Base-by-base conservation (phyloP, 352 stramenopile species). In the Stramenopiles sp. region DNA sequence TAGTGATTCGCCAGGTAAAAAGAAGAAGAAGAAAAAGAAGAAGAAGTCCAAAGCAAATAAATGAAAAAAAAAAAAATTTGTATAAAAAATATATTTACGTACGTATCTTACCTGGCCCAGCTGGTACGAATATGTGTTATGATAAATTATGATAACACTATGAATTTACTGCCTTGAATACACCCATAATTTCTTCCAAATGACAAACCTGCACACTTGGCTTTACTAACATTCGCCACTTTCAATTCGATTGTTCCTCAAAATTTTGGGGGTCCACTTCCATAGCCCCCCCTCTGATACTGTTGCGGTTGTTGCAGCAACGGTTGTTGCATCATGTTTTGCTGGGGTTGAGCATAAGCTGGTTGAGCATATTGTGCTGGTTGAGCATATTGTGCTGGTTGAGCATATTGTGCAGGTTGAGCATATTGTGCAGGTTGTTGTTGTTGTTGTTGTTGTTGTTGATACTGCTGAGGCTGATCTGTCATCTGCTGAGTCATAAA, bases 51-150 rank as follows among this genome's bases (percentile, higher is more conserved):
- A 78, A 76, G 88, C 87, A 82, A 85, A 67, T 82, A 89, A 89
- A 84, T 75, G 82, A 75, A 88, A 88, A 80, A 88, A 88, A 85
- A 86, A 87, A 85, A n/a, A n/a, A n/a, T n/a, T n/a, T n/a, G n/a
- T n/a, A n/a, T n/a, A n/a, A n/a, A n/a, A n/a, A n/a, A n/a, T n/a
- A n/a, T n/a, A n/a, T n/a, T n/a, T n/a, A n/a, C n/a, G n/a, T n/a
- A n/a, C n/a, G n/a, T n/a, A n/a, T n/a, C n/a, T n/a, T n/a, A n/a
- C n/a, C n/a, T n/a, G n/a, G n/a, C n/a, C n/a, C n/a, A n/a, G n/a
- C n/a, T n/a, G n/a, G n/a, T n/a, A n/a, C n/a, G n/a, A n/a, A n/a
- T n/a, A n/a, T n/a, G n/a, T n/a, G n/a, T n/a, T n/a, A n/a, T n/a
- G n/a, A n/a, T n/a, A n/a, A n/a, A n/a, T n/a, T n/a, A n/a, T n/a